Conservation (phyloP, 306 rosid genomes). For the Dryas octopetala region DNA sequence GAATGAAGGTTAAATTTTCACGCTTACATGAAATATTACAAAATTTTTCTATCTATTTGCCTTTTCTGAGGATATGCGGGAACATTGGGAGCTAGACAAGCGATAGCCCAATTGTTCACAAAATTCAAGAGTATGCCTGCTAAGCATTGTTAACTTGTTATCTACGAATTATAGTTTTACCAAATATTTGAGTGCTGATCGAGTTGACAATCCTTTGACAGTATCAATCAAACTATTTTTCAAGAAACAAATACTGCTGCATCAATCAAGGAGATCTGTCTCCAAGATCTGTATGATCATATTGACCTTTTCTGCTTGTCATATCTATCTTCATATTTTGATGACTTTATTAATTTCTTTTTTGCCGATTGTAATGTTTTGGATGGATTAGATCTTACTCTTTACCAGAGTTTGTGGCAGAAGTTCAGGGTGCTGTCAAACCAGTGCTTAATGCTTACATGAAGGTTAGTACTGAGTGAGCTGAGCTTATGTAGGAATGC, state of each 20-base stretch:
- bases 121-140: constrained; percentile 77
- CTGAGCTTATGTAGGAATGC: constrained; percentile 14
- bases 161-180: neutral
- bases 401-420: constrained; percentile 73
- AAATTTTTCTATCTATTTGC: constrained; percentile 14
- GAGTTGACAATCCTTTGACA: constrained; percentile 36
- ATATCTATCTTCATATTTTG: neutral
- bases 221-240: constrained; percentile 77
- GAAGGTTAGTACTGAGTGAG: constrained; percentile 55
- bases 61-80: constrained; percentile 62
- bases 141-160: neutral
- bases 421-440: constrained; percentile 82
- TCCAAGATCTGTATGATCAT: constrained; percentile 77
- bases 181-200: constrained; percentile 18
- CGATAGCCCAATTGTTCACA: constrained; percentile 73
- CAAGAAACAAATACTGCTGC: constrained; percentile 92
- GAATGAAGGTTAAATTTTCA: constrained; percentile 54
- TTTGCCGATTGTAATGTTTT: constrained; percentile 19
- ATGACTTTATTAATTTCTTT: constrained; percentile 21
- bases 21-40: neutral
- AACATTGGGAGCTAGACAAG: constrained; percentile 61
- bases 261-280: constrained; percentile 80
- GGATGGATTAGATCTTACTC: constrained; percentile 61
- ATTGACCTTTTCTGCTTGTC: constrained; percentile 20
- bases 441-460: constrained; percentile 88